A percentile compares a stretch with the other conserved stretches of the same genome.
Evolutionary conservation across 108 stramenopile species (phyloP).

Genomic region (Nitzschia sp.): DNA sequence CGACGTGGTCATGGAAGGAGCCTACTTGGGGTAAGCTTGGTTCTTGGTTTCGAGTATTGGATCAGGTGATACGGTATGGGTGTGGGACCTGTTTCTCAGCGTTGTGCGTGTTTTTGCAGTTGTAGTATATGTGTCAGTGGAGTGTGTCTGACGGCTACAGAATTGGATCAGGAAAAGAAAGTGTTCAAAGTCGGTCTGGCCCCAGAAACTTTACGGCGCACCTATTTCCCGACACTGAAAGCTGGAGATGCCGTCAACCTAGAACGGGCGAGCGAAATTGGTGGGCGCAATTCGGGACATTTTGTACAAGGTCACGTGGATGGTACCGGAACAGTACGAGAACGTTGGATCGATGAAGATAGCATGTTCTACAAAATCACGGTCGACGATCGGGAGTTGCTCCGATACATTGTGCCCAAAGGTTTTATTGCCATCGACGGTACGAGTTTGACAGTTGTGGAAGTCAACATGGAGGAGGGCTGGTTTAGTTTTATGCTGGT

Average conservation of each 20-base stretch:
- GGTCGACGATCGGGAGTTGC: conserved; percentile 50
- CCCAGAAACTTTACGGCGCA: conserved; percentile 90
- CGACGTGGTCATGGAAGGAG: conserved; percentile 85
- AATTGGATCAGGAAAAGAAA: conserved; percentile 49
- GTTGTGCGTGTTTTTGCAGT: conserved; percentile 33
- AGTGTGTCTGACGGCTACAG: conserved; percentile 96
- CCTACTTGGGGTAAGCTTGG: conserved; percentile 82
- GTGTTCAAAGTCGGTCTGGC: conserved; percentile 89
- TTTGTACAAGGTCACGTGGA: conserved; percentile 99
- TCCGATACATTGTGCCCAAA: conserved; percentile 96
- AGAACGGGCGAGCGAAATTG: conserved; percentile 90
- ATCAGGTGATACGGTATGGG: background rate
- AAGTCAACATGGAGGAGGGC: conserved; percentile 51
- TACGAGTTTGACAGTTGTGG: conserved; percentile 92
- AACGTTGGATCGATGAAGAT: conserved; percentile 85
- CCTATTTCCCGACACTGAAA: conserved; percentile 70
- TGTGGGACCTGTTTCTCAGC: background rate
- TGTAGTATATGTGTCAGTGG: conserved; percentile 97
- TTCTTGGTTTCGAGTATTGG: background rate
- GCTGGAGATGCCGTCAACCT: conserved; percentile 84
- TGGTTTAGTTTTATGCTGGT: conserved; percentile 99
- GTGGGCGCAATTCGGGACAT: conserved; percentile 95
- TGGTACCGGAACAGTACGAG: conserved; percentile 79
- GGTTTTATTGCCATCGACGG: conserved; percentile 99
- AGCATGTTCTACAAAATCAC: conserved; percentile 86